Evolutionary conservation across 495 filamentous ascomycete species (phyloP), one percentile per base, ranked within the genome.

Genomic region (Aspergillus indologenus): DNA sequence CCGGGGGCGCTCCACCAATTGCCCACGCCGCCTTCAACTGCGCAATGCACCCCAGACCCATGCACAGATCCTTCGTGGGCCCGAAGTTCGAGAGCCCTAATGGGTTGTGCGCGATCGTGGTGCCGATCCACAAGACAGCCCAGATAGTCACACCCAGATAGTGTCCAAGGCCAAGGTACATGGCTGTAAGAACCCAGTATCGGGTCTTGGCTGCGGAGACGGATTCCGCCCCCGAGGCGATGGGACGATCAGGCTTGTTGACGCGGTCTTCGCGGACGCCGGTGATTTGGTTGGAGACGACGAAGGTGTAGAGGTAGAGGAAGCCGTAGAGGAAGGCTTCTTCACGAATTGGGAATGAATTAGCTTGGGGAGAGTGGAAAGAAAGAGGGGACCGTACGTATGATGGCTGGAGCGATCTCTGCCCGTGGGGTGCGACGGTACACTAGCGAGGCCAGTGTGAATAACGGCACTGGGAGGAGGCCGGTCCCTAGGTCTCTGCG

Each of bases 251-350:
- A 1, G 47, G 47, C 47, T 50, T 50, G 47, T 50, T 50, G 47
- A 50, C 21, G 4, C 17, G 9, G 47, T 50, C 47, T n/a, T 50
- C 47, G 8, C 20, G 7, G 5, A 50, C 47, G 47, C 47, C 47
- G 22, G 20, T 50, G 47, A 50, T 50, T 11, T 50, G 47, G 11
- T 50, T 50, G 20, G 47, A 50, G 47, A 50, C 47, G 20, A 50
- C 47, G 21, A 50, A 50, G 47, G 47, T 50, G 22, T 50, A 50
- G 47, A 50, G 47, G 11, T 50, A 50, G 14, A 50, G 21, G 47
- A 50, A 50, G 47, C 47, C 47, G 22, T 50, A 50, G 2, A 50
- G 47, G 12, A 50, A 50, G 20, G 47, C 47, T 5, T 24, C 47
- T 50, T n/a, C n/a, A n/a, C n/a, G 47, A 3, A 17, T 9, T 21